These are phyloP conservation scores for Cercophora scortea DNA, from an alignment of 495 filamentous ascomycete genomes.

Conservation along the genomic window DNA sequence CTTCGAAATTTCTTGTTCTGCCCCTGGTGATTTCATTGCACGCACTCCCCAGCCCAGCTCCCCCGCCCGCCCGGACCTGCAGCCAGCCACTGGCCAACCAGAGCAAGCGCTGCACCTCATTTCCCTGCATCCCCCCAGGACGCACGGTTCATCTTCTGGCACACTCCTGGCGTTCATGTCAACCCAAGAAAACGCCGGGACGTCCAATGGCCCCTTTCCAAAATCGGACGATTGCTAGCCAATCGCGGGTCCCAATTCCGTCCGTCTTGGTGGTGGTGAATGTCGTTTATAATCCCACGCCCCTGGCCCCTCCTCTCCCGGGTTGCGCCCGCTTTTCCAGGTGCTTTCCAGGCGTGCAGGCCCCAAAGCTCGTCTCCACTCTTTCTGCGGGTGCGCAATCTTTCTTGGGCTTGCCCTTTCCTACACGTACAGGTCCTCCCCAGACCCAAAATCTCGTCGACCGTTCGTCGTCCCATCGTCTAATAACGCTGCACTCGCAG, in stretches of 20 bases:
- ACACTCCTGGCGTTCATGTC: not conserved
- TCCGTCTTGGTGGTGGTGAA: slow-evolving; percentile 1
- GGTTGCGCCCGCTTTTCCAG: not conserved
- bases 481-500: slow-evolving; percentile 1
- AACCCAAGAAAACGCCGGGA: not conserved
- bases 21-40: slow-evolving; percentile 4
- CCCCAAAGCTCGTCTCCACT: slow-evolving; percentile 13
- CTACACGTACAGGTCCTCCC: slow-evolving; percentile 10
- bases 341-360: slow-evolving; percentile 6
- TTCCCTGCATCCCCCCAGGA: slow-evolving; percentile 10
- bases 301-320: slow-evolving; percentile 2
- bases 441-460: slow-evolving; percentile 19
- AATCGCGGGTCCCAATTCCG: slow-evolving; percentile 15
- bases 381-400: slow-evolving; percentile 12
- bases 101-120: slow-evolving; percentile 6
- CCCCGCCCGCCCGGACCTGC: slow-evolving; percentile 1
- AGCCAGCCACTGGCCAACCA: slow-evolving; percentile 11
- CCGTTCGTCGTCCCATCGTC: not conserved
- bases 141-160: slow-evolving; percentile 9
- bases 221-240: slow-evolving; percentile 8
- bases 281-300: slow-evolving; percentile 4
- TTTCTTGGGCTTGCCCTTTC: slow-evolving; percentile 13
- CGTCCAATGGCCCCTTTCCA: slow-evolving; percentile 3
- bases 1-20: slow-evolving; percentile 19
- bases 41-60: not conserved